Evolutionary conservation across 306 rosid species (phyloP), one percentile per base, ranked within the genome.

Genomic region (Fragaria iinumae): DNA sequence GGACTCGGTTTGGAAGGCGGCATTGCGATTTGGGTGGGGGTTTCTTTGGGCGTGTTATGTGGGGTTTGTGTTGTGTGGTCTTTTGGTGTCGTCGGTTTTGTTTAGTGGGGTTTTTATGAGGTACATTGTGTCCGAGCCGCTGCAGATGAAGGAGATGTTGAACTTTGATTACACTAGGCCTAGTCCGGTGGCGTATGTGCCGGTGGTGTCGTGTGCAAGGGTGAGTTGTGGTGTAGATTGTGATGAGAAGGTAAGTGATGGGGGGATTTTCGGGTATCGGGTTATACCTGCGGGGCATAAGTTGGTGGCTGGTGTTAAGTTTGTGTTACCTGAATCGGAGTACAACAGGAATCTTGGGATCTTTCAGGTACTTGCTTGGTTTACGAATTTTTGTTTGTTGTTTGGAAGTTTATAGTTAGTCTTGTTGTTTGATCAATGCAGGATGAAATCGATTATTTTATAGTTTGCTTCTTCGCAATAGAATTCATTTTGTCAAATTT

Each of bases 291-390:
- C 75, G 63, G 82, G 68, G 59, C 93, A 87, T 52, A 84, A 84
- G 76, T 80, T 88, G 80, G 84, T 77, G 70, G 84, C 64, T 66
- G 75, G 63, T 62, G 86, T 91, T 72, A 83, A 79, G 20, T 70
- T 92, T 34, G 68, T 80, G 36, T 72, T 90, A 82, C 97, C 95
- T 0, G 96, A 90, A 84, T 94, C 97, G 0, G 90, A 86, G 78
- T 91, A 89, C 79, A 91, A 94, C 86, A 83, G 83, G 86, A 90
- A 89, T 78, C 94, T 94, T 21, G 98, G 97, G 74, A 47, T 90
- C 34, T 94, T 94, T 80, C 98, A 89, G 96, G 96, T 87, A 82
- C 69, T 79, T 55, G 16, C 62, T 77, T 67, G 25, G 38, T 72
- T 84, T 65, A 70, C 7, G 52, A 34, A 27, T 38, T 56, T 65